Base-by-base conservation (phyloP, 768 basidiomycete genomes). In the Leccinum subtestaceum region DNA sequence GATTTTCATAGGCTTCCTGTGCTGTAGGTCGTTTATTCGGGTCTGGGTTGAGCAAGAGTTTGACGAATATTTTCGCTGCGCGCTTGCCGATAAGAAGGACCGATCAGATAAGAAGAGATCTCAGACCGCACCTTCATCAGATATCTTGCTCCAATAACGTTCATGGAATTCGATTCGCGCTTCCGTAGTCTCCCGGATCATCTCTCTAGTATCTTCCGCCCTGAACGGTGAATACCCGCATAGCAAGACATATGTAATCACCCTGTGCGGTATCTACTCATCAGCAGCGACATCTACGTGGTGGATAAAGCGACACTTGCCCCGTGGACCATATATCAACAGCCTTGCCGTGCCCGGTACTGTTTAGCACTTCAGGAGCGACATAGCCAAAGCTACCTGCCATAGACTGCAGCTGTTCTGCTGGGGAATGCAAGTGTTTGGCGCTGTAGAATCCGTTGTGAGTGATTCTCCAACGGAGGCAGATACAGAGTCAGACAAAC, bases 201-300 rank as follows among this genome's bases (percentile, higher is more conserved):
- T 81, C 51, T 86, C 83, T 58, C 83, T 82, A 53, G 84, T 75
- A 66, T 95, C 89, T 25, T 93, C 89, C 0, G 90, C 87, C 46
- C 93, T 84, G 80, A 98, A 98, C 0, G 97, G 97, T 2, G 91
- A 87, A 75, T 98, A 98, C 2, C 96, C 96, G 67, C 96, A 96
- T 1, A 97, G 81, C 13, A 98, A 80, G 55, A 97, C 93, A 73
- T 97, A 98, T 17, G 95, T 90, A 65, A 99, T 98, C 62, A 98
- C 84, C 0, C 95, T 95, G 63, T 19, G 23, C 19, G 47, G 32
- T 17, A 19, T 17, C 2, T 38, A 32, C n/a, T 3, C 25, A 49
- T 53, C 60, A 63, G 49, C 6, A 40, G 11, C 51, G 15, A 58
- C 17, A 27, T 17, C 12, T n/a, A 46, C 3, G 36, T 15, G 7